Percentiles rank a stretch among this genome's conserved stretches.
phyloP scores from a whole-genome alignment of 495 filamentous ascomycete genomes.

The Hypoxylon cercidicola region DNA sequence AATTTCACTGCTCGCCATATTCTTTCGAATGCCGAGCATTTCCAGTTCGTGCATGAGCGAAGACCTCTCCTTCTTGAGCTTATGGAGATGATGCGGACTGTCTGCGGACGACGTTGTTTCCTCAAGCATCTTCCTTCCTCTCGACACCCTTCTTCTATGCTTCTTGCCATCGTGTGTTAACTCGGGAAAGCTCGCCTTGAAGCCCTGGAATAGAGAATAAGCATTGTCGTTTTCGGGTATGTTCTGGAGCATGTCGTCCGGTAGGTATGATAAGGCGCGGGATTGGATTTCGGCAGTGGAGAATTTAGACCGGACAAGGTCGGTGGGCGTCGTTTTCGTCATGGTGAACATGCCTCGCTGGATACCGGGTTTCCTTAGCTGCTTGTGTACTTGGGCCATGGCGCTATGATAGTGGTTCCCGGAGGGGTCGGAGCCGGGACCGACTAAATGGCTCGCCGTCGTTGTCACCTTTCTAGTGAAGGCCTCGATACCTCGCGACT shows the following conservation, averaged over 20 bases:
- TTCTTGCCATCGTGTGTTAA: conserved; percentile 71
- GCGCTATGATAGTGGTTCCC: conserved; percentile 82
- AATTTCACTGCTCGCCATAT: conserved; percentile 97
- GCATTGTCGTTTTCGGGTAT: conserved; percentile 85
- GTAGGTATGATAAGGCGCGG: conserved; percentile 85
- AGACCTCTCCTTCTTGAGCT: conserved; percentile 80
- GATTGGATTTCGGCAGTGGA: conserved; percentile 94
- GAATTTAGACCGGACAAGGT: conserved; percentile 90
- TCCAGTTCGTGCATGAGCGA: conserved; percentile 83
- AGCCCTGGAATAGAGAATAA: conserved; percentile 96
- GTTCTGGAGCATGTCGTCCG: conserved; percentile 88
- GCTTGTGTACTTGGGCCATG: conserved; percentile 88
- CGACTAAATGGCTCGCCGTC: conserved; percentile 89
- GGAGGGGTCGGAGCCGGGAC: conserved; percentile 69
- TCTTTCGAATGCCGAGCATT: conserved; percentile 92
- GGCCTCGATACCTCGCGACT: conserved; percentile 90
- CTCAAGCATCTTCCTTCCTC: conserved; percentile 77
- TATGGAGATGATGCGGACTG: conserved; percentile 70
- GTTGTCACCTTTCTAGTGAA: conserved; percentile 95
- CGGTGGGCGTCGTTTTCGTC: conserved; percentile 86
- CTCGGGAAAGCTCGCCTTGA: conserved; percentile 89
- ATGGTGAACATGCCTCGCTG: conserved; percentile 92
- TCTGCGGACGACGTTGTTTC: conserved; percentile 62
- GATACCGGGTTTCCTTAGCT: conserved; percentile 80
- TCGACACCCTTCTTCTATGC: conserved; percentile 75